Base-by-base conservation (phyloP, 371 early-diverging fungal species). In the Saksenaea oblongispora region DNA sequence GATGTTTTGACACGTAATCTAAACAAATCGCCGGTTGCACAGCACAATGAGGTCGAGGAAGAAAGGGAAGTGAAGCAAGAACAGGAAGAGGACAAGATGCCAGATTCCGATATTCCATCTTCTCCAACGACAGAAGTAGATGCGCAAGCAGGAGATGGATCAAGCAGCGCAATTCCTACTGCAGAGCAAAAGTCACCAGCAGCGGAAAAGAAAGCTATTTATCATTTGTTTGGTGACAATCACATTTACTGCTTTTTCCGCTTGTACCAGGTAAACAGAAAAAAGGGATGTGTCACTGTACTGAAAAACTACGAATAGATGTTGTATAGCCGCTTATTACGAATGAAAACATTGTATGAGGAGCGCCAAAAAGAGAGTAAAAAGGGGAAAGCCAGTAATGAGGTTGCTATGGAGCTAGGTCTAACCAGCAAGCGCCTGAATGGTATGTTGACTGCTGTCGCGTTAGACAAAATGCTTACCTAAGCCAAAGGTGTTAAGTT, bases 1-100 rank as follows among this genome's bases (percentile, higher is more conserved):
- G 13, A 61, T 74, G 18, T 73, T 69, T 7, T 71, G 68, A 1
- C 73, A 69, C 5, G 59, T 67, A 34, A 58, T 5, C 15, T 22
- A 35, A 58, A 58, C 35, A 58, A 58, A 31, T 18, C 22, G 26
- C 41, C 18, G 3, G 24, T 10, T 39, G 8, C 11, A 5, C 22
- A 34, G 3, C 10, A 41, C 37, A 31, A 2, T 54, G 53, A 18
- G 3, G 34, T 39, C 37, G 44, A 64, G n/a, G 24, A 62, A 51
- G 22, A 51, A 8, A 54, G 35, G 54, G 41, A 54, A 54, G 54
- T 39, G 17, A 39, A 54, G 39, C 28, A 31, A 42, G 44, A 42
- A 42, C 44, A n/a, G 13, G 44, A 42, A 9, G 44, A 42, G 1
- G n/a, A n/a, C 17, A 42, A 2, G n/a, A n/a, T n/a, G 15, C 17